Percentiles rank a stretch among this genome's conserved stretches.
These are phyloP conservation scores for Exserohilum rostratum DNA, from an alignment of 2,329 filamentous ascomycete species.

Conservation along the genomic window DNA sequence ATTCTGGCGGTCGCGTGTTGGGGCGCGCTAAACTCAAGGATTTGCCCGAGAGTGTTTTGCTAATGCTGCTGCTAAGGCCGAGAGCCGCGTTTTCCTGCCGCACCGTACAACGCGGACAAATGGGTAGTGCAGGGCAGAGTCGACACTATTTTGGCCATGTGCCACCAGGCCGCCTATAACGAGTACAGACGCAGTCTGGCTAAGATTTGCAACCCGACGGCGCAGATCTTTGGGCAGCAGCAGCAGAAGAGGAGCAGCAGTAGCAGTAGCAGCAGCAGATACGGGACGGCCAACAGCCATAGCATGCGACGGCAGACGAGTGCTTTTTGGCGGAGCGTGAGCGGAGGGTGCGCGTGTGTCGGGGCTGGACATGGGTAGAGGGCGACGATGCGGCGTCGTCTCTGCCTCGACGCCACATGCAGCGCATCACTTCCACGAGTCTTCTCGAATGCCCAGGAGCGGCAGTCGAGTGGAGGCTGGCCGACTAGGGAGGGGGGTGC, in stretches of 20 bases:
- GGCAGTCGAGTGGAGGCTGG: constrained; percentile 22
- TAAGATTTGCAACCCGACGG: constrained; percentile 9
- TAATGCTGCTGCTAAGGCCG: constrained; percentile 12
- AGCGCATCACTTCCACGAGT: constrained; percentile 40
- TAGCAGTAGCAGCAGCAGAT: not conserved
- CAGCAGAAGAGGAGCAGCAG: not conserved
- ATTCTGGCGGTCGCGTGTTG: constrained; percentile 28
- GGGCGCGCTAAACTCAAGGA: constrained; percentile 24
- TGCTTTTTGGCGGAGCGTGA: not conserved
- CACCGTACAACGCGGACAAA: constrained; percentile 21
- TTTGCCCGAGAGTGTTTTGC: constrained; percentile 11
- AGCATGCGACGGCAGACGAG: not conserved
- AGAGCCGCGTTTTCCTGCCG: constrained; percentile 17
- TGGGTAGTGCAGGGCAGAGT: constrained; percentile 12
- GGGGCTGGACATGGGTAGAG: too few relatives aligned
- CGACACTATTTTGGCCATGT: constrained; percentile 12
- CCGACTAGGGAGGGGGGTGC: constrained; percentile 16
- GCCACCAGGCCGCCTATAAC: constrained; percentile 12
- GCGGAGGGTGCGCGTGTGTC: not conserved
- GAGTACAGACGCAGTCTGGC: constrained; percentile 1
- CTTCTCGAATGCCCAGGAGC: constrained; percentile 40
- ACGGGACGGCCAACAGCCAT: not conserved
- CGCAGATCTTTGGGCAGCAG: constrained; percentile 16
- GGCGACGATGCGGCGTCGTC: not conserved
- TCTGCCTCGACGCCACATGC: constrained; percentile 21